Evolutionary conservation across 2,329 filamentous ascomycete species (phyloP).

Genomic region (Penicillium sp.): DNA sequence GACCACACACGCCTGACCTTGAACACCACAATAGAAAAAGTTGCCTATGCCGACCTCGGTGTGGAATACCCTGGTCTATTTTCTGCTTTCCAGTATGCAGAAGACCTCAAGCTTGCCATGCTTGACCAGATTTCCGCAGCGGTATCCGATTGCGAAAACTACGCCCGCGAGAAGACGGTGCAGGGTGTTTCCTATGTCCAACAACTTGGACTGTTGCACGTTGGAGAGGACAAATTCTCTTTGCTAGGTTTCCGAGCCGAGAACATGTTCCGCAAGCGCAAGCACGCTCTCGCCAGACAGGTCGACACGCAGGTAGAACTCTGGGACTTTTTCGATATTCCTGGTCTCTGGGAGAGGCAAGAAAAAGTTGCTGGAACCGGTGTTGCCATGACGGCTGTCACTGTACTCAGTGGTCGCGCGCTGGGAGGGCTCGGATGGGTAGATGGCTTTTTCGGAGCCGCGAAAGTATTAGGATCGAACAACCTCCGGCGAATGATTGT

Average conservation of each 20-base stretch:
- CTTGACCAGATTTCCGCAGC: slow-evolving; percentile 78
- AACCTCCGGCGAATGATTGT: slow-evolving; percentile 77
- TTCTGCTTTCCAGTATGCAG: slow-evolving; percentile 83
- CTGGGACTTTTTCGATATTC: slow-evolving; percentile 89
- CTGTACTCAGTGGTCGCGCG: slow-evolving; percentile 75
- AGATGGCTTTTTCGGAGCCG: slow-evolving; percentile 77
- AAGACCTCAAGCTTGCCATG: slow-evolving; percentile 89
- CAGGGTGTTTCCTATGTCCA: slow-evolving; percentile 82
- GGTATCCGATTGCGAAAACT: slow-evolving; percentile 76
- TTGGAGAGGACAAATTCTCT: slow-evolving; percentile 75
- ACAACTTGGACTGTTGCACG: slow-evolving; percentile 78
- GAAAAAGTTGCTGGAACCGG: slow-evolving; percentile 93
- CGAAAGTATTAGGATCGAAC: slow-evolving; percentile 74
- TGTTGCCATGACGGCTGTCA: slow-evolving; percentile 88
- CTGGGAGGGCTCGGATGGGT: slow-evolving; percentile 84
- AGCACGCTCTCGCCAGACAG: slow-evolving; percentile 76
- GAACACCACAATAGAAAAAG: slow-evolving; percentile 67
- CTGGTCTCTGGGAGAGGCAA: slow-evolving; percentile 77
- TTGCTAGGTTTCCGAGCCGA: slow-evolving; percentile 85
- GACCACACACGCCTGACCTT: slow-evolving; percentile 74
- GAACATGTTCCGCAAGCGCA: slow-evolving; percentile 81
- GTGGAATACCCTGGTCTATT: slow-evolving; percentile 84
- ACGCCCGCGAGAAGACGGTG: slow-evolving; percentile 73
- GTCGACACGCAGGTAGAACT: slow-evolving; percentile 84
- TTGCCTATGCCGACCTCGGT: slow-evolving; percentile 73